Evolutionary conservation across 306 rosid genomes (phyloP).

Genomic region (Pyrus bretschneideri): DNA sequence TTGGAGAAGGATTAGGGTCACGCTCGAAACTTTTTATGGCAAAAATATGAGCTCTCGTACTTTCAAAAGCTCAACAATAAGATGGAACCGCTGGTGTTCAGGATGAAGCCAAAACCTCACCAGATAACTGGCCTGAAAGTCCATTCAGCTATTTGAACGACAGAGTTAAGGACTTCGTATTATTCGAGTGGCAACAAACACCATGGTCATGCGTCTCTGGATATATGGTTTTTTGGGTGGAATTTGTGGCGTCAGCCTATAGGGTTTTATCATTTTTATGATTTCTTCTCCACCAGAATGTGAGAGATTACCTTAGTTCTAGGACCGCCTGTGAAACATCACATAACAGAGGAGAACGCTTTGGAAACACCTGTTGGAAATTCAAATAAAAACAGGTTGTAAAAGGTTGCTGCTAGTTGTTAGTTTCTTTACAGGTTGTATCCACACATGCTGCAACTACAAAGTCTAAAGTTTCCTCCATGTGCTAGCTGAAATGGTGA

Average conservation of each 20-base stretch:
- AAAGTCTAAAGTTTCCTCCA: no score
- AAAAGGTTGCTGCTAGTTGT: no score
- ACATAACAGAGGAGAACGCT: slow-evolving; percentile 37
- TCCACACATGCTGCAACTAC: no score
- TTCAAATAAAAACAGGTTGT: no score
- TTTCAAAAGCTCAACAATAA: background rate
- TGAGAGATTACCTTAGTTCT: background rate
- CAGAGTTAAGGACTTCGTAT: background rate
- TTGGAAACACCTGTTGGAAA: slow-evolving; percentile 41
- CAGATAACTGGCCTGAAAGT: background rate
- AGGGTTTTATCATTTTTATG: no score
- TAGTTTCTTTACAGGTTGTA: no score
- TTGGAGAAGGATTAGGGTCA: slow-evolving; percentile 18
- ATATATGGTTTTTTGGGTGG: no score
- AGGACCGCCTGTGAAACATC: slow-evolving; percentile 54
- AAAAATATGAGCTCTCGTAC: slow-evolving; percentile 20
- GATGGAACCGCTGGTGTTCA: background rate
- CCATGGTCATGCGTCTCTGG: background rate
- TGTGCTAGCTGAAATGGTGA: no score
- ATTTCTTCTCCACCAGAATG: no score
- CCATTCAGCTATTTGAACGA: background rate
- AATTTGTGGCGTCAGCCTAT: no score
- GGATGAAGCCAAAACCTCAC: background rate
- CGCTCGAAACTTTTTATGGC: slow-evolving; percentile 16
- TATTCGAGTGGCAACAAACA: background rate